Evolutionary conservation across 2,329 filamentous ascomycete genomes (phyloP), one percentile per base, ranked within the genome.

Genomic region (Claviceps monticola): DNA sequence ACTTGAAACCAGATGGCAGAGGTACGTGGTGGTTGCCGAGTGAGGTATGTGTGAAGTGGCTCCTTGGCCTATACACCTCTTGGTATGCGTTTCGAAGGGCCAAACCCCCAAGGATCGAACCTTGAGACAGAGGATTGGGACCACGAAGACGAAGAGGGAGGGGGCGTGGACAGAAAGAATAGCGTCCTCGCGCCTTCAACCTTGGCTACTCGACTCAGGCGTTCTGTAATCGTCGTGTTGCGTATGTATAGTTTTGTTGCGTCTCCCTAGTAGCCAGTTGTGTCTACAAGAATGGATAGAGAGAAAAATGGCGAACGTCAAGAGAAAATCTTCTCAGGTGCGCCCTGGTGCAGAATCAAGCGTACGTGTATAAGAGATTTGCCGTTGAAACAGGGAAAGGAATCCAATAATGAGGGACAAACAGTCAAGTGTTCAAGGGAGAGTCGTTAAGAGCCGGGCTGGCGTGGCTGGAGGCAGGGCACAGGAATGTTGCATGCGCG

Each of bases 321-420:
- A 45, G 26, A 34, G 29, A 34, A 34, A 34, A 11, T 34, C 29
- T 34, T 11, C 29, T 16, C 43, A 26, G 43, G 17, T 7, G 26
- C 19, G 34, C 44, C 7, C 44, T 17, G 39, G 49, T 42, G 45
- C 14, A 21, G 19, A 43, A 11, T 43, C 41, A 36, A 44, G 47
- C 23, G 34, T 46, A 21, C 51, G 47, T 46, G 43, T 19, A 49
- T 44, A 41, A 41, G 39, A 38, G 49, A 9, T 51, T 26, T 46
- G 45, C 36, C 17, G 49, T 49, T 46, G 53, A 49, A 49, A 53
- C 49, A 51, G 52, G 51, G 51, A 52, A 48, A 54, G 56, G 56
- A 57, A 56, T 56, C 54, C 56, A 50, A 55, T 54, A 43, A 51
- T 44, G 13, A 54, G 52, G 21, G 50, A 50, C 50, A 19, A 50